Percentiles rank a stretch among this genome's conserved stretches.
Conservation (phyloP, 2,329 filamentous ascomycete species). For the Byssoonygena ceratinophila region DNA sequence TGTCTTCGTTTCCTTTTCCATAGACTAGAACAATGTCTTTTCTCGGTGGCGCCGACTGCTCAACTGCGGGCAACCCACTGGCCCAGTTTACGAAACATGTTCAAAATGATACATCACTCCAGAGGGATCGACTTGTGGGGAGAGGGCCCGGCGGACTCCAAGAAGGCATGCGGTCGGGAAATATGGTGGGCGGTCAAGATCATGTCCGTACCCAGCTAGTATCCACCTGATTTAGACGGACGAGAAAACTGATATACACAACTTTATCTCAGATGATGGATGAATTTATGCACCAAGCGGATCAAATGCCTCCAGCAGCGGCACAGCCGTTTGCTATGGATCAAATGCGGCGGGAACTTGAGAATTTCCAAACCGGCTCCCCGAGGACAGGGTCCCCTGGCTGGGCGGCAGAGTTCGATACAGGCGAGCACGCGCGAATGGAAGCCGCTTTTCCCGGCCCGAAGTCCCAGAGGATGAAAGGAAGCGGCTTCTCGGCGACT, state of each 20-base stretch:
- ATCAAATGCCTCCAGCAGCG: conserved; percentile 46
- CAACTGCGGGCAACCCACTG: conserved; percentile 86
- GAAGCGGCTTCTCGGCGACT: conserved; percentile 59
- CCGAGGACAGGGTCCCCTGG: conserved; percentile 45
- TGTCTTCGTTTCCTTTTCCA: background rate
- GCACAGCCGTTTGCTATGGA: conserved; percentile 55
- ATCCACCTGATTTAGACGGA: background rate
- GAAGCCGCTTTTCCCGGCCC: conserved; percentile 57
- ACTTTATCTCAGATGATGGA: conserved; percentile 64
- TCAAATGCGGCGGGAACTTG: conserved; percentile 53
- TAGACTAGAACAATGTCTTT: conserved; percentile 66
- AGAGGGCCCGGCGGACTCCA: conserved; percentile 59
- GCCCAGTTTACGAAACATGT: conserved; percentile 97
- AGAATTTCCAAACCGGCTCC: conserved; percentile 41
- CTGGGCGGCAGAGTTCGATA: conserved; percentile 56
- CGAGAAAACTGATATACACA: background rate
- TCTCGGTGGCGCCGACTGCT: conserved; percentile 90
- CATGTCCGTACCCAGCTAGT: conserved; percentile 42
- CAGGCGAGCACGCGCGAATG: conserved; percentile 56
- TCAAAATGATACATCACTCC: conserved; percentile 88
- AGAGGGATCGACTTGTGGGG: conserved; percentile 77
- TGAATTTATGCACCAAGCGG: conserved; percentile 74
- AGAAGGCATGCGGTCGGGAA: conserved; percentile 65
- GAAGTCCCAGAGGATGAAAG: conserved; percentile 37
- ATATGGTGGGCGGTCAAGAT: conserved; percentile 60